Conservation (phyloP, 2,329 filamentous ascomycete genomes). For the Colletotrichum sp. region DNA sequence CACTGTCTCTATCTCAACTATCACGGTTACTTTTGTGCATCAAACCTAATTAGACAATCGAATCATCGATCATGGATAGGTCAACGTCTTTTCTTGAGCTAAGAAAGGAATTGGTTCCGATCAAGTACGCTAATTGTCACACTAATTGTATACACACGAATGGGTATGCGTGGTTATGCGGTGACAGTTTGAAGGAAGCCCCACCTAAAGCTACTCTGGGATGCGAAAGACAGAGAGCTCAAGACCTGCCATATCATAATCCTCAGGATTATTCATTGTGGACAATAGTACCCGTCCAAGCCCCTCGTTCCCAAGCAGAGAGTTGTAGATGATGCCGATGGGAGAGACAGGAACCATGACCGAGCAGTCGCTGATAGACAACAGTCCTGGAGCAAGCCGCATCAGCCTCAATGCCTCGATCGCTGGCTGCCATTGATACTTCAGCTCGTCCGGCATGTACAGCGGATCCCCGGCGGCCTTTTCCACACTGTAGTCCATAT, state of each 20-base stretch:
- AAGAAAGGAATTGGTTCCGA: neutral
- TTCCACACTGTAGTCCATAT: neutral
- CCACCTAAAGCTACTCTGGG: neutral
- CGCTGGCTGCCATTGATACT: neutral
- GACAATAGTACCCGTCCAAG: neutral
- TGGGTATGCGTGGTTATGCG: neutral
- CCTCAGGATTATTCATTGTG: neutral
- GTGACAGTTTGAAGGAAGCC: neutral
- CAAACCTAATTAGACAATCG: neutral
- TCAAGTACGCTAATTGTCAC: neutral
- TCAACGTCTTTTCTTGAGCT: neutral
- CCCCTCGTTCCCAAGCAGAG: neutral
- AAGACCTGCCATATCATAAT: neutral
- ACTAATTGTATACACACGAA: neutral
- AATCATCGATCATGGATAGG: neutral
- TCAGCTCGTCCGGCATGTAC: neutral
- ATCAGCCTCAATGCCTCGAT: neutral
- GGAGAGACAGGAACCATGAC: neutral
- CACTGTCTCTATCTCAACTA: neutral
- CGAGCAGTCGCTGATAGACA: neutral
- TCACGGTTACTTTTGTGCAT: neutral
- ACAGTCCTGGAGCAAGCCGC: neutral
- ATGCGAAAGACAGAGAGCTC: neutral
- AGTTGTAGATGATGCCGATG: conserved; percentile 1
- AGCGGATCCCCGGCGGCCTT: neutral